Base-by-base conservation (phyloP, 176 grass and related monocot genomes). In the Panicum miliaceum region DNA sequence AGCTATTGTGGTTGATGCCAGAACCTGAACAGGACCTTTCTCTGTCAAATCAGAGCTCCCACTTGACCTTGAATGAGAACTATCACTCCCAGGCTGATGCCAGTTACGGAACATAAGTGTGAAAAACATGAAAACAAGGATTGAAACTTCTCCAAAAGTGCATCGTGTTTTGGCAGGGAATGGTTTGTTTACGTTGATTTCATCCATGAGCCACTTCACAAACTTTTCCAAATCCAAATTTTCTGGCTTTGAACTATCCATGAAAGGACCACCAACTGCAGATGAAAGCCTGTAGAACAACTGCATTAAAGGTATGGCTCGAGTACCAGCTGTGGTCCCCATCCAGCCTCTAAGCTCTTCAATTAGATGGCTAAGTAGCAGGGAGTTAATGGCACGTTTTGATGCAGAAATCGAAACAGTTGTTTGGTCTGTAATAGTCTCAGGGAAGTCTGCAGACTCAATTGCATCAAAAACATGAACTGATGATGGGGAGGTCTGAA, bases 51-150 rank as follows among this genome's bases (percentile, higher is more conserved):
- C 96, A 54, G 91, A 77, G 54, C 48, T 80, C 32, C 81, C 89
- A 88, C 87, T 80, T 68, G 89, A 87, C 76, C 93, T 98, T 42
- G 73, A 81, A 86, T 93, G 86, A 68, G 91, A 89, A 84, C 73
- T 65, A 72, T 89, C 87, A 74, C 82, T 60, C 19, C 96, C 92
- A 88, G 96, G 96, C 62, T 95, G 96, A 87, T 98, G 96, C 96
- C 96, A 98, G 51, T 95, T 98, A 81, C 96, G 96, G 71, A 98
- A 93, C 96, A 98, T 98, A 41, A 98, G 85, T 35, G 96, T 98
- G 82, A 98, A 95, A 68, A 95, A 98, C 96, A 98, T 98, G 87
- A 98, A 98, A 87, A 98, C 84, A 85, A 98, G 96, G 73, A 98
- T 98, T 12, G 80, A 84, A 73, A 95, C 92, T 89, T 98, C 96